Conservation (phyloP, 345 rosid genomes). For the Eucalyptus curtisii region DNA sequence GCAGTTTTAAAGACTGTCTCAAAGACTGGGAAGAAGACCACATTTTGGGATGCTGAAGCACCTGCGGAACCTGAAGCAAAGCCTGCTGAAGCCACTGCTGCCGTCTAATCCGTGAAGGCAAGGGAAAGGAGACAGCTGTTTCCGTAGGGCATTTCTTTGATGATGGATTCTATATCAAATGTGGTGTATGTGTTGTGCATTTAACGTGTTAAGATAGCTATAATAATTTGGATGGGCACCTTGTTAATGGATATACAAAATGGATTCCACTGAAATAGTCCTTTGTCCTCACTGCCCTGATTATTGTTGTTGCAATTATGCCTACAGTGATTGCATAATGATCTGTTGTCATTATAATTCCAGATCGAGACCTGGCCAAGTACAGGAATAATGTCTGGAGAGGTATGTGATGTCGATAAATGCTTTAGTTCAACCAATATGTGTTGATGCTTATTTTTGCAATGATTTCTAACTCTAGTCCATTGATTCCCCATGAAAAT, state of each 20-base stretch:
- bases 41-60: conserved; percentile 54
- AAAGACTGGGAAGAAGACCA: conserved; percentile 71
- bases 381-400: neutral
- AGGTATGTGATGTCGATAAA: neutral
- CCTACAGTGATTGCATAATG: neutral
- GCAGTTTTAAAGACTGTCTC: conserved; percentile 77
- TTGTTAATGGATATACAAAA: neutral
- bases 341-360: neutral
- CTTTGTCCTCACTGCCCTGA: neutral
- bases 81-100: conserved; percentile 12
- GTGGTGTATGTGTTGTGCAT: neutral
- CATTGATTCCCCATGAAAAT: neutral
- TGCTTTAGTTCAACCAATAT: neutral
- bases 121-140: neutral
- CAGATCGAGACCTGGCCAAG: neutral
- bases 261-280: neutral
- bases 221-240: neutral
- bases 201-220: neutral
- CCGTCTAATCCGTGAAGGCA: neutral
- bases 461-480: neutral
- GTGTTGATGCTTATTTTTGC: neutral
- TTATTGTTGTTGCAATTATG: neutral
- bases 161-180: neutral
- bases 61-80: conserved; percentile 17
- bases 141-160: neutral